phyloP scores from a whole-genome alignment of 345 rosid species.

The Camelina laxa region DNA sequence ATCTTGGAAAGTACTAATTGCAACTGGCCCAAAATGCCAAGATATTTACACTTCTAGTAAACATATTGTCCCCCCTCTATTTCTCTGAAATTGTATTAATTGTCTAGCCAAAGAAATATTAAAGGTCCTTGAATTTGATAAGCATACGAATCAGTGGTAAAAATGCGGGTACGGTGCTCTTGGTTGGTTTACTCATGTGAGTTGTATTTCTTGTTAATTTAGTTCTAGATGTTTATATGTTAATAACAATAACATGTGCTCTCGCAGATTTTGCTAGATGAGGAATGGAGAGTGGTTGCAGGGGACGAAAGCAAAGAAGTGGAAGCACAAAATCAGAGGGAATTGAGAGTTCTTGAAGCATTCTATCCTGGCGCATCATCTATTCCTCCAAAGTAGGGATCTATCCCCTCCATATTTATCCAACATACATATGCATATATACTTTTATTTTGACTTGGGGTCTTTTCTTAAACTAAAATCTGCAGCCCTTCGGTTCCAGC shows the following conservation, averaged over 20 bases:
- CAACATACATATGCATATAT: background rate
- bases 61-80: background rate
- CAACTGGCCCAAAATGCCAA: constrained; percentile 3
- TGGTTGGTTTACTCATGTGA: background rate
- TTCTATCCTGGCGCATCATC: constrained; percentile 89
- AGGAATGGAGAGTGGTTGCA: constrained; percentile 82
- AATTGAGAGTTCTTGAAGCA: constrained; percentile 92
- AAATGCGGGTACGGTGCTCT: background rate
- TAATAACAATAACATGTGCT: constrained; percentile 15
- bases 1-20: constrained; percentile 7
- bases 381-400: constrained; percentile 75
- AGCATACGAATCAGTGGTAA: background rate
- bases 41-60: background rate
- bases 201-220: background rate
- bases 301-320: constrained; percentile 89
- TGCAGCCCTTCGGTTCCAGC: constrained; percentile 67
- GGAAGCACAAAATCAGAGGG: constrained; percentile 76
- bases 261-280: constrained; percentile 63
- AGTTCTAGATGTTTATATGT: constrained; percentile 26
- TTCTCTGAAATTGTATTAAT: background rate
- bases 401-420: constrained; percentile 29
- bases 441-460: constrained; percentile 22
- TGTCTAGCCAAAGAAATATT: background rate
- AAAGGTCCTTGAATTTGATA: background rate
- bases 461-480: constrained; percentile 30